phyloP scores from a whole-genome alignment of 768 basidiomycete species.

The Rossbeevera mucosa region DNA sequence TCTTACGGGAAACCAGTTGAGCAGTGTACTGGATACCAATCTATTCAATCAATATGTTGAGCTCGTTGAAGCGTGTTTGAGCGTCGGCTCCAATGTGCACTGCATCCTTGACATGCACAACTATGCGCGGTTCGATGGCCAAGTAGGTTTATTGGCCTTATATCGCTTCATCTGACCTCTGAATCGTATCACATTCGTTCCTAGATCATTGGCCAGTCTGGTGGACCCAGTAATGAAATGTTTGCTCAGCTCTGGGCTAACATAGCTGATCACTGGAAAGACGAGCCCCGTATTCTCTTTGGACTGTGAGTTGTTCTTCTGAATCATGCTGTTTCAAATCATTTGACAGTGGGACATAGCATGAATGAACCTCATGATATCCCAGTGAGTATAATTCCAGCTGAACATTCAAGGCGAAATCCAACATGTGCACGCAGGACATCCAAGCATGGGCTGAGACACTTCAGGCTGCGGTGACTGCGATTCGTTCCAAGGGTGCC shows the following conservation, averaged over 20 bases:
- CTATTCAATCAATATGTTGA: constrained; percentile 52
- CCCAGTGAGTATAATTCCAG: constrained; percentile 24
- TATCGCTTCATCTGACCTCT: background rate
- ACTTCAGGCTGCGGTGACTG: constrained; percentile 56
- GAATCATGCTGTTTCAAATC: background rate
- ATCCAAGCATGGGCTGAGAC: constrained; percentile 46
- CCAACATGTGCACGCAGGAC: constrained; percentile 12
- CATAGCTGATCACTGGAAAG: constrained; percentile 47
- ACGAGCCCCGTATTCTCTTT: constrained; percentile 40
- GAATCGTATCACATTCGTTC: background rate
- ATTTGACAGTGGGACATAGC: constrained; percentile 21
- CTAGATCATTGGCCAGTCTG: constrained; percentile 53
- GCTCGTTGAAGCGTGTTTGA: constrained; percentile 36
- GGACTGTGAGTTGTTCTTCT: constrained; percentile 37
- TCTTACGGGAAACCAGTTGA: constrained; percentile 36
- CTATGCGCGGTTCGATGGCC: constrained; percentile 53
- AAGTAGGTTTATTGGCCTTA: constrained; percentile 21
- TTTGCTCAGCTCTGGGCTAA: constrained; percentile 51
- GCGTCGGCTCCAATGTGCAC: constrained; percentile 44
- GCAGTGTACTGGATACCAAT: constrained; percentile 37
- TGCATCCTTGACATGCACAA: constrained; percentile 60
- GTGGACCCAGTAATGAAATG: constrained; percentile 50
- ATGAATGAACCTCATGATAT: constrained; percentile 67
- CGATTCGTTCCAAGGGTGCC: constrained; percentile 51
- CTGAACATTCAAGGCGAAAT: background rate